Evolutionary conservation across 2,329 filamentous ascomycete species (phyloP).

Genomic region (Fusarium keratoplasticum): DNA sequence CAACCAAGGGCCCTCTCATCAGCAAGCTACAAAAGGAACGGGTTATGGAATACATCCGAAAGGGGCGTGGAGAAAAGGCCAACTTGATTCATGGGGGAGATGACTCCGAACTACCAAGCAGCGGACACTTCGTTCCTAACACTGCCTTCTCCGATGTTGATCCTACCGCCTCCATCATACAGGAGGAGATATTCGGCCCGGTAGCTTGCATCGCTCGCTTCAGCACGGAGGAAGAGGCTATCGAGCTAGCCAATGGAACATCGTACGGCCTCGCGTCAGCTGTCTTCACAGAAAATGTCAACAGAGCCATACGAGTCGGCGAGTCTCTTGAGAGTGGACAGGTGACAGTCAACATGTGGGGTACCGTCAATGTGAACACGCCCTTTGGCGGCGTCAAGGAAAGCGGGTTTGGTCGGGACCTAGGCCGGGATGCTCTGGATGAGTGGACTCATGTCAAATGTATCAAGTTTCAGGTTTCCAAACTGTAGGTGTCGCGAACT

Average conservation of each 20-base stretch:
- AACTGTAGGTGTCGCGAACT: conserved; percentile 7
- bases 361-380: conserved; percentile 5
- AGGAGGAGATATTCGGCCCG: conserved; percentile 29
- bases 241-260: conserved; percentile 11
- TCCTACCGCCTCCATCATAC: conserved; percentile 10
- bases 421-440: conserved; percentile 42
- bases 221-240: conserved; percentile 24
- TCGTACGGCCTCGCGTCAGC: conserved; percentile 23
- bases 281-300: conserved; percentile 65
- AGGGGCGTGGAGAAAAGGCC: conserved; percentile 59
- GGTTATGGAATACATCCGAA: conserved; percentile 56
- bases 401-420: conserved; percentile 22
- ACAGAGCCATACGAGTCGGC: conserved; percentile 62
- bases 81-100: conserved; percentile 31
- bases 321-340: conserved; percentile 64
- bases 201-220: conserved; percentile 29
- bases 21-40: conserved; percentile 55
- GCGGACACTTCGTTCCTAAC: conserved; percentile 46
- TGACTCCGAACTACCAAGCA: conserved; percentile 1
- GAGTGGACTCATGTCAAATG: conserved; percentile 44
- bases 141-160: conserved; percentile 46
- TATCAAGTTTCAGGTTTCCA: conserved; percentile 32
- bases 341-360: conserved; percentile 64
- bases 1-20: conserved; percentile 54
- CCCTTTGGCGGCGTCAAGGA: conserved; percentile 24